A percentile compares a stretch with the other conserved stretches of the same genome.
These are phyloP conservation scores for Amanita inopinata DNA, from an alignment of 768 basidiomycete genomes.

Conservation along the genomic window DNA sequence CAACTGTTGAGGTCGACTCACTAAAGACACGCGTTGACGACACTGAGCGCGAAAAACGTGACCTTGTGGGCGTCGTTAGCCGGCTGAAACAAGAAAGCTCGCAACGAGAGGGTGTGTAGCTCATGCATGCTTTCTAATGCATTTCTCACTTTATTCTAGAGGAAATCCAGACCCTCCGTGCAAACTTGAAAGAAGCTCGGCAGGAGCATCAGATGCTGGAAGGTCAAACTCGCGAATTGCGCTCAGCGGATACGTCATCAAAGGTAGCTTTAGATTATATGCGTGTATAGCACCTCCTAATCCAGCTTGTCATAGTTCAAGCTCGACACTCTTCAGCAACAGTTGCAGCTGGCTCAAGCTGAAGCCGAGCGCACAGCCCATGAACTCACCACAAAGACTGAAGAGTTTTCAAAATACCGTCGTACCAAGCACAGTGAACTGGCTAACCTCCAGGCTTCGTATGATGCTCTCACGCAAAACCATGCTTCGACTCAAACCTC, in stretches of 20 bases:
- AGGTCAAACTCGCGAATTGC: slow-evolving; percentile 59
- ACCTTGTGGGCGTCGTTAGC: slow-evolving; percentile 76
- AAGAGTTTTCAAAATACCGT: slow-evolving; percentile 78
- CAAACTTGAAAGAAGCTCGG: slow-evolving; percentile 63
- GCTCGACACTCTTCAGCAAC: slow-evolving; percentile 73
- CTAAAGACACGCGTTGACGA: slow-evolving; percentile 59
- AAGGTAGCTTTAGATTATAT: slow-evolving; percentile 36
- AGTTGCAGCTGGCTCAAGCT: slow-evolving; percentile 64
- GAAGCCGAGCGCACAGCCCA: slow-evolving; percentile 65
- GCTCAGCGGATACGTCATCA: slow-evolving; percentile 67
- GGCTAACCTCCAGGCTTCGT: slow-evolving; percentile 61
- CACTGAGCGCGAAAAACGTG: slow-evolving; percentile 83
- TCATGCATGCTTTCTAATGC: background rate
- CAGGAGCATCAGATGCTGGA: slow-evolving; percentile 65
- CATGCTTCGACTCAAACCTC: slow-evolving; percentile 57
- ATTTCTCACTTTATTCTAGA: slow-evolving; percentile 31
- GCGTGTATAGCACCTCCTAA: background rate
- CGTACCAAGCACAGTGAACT: slow-evolving; percentile 75
- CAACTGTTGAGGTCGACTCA: slow-evolving; percentile 49
- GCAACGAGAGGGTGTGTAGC: slow-evolving; percentile 60
- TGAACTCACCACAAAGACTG: slow-evolving; percentile 64
- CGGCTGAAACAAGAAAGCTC: slow-evolving; percentile 67
- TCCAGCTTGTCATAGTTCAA: slow-evolving; percentile 52
- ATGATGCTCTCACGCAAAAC: slow-evolving; percentile 63
- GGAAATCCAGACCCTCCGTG: slow-evolving; percentile 60